Conservation (phyloP, 441 rosid genomes). For the Jatropha multifida region DNA sequence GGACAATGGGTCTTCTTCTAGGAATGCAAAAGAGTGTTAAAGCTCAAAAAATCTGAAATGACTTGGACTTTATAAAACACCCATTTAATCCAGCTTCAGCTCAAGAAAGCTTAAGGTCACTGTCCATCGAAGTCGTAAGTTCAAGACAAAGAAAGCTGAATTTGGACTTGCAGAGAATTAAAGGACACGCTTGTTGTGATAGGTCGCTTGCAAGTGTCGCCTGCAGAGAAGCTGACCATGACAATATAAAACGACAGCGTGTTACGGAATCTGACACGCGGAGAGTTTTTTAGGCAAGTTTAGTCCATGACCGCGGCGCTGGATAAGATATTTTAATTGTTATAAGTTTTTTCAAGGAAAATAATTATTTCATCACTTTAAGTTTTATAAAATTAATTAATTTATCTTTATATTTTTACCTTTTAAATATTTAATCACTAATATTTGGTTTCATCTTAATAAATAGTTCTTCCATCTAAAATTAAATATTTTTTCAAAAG, state of each 20-base stretch:
- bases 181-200: background rate
- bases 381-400: no score
- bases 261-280: conserved; percentile 6
- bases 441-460: no score
- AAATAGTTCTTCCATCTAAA: no score
- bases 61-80: background rate
- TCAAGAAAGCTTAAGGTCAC: background rate
- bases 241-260: background rate
- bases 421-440: no score
- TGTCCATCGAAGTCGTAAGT: background rate
- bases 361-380: no score
- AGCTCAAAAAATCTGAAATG: background rate
- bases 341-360: no score
- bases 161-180: background rate
- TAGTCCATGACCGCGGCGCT: background rate
- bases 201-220: conserved; percentile 15
- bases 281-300: background rate
- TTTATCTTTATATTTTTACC: no score
- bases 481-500: no score
- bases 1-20: background rate
- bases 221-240: background rate
- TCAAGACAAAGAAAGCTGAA: background rate
- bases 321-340: background rate
- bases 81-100: background rate
- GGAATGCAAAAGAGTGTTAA: background rate